Evolutionary conservation across 2,329 filamentous ascomycete species (phyloP).

Genomic region (Amphichorda felina): DNA sequence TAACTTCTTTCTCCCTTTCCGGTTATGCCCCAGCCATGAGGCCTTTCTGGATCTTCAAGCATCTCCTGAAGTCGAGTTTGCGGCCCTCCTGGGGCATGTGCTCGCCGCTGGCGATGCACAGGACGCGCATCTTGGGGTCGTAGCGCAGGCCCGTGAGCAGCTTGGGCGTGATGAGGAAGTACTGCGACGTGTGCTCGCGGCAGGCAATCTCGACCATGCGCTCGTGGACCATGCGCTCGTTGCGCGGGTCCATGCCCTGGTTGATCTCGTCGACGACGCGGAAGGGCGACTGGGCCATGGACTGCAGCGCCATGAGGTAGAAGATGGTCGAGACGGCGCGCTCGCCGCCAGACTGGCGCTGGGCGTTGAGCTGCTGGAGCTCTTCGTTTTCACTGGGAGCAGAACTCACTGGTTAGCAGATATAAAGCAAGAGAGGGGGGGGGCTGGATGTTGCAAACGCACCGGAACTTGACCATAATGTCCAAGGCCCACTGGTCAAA

Average conservation of each 20-base stretch:
- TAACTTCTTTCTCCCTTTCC: no score
- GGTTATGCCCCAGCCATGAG: constrained; percentile 15
- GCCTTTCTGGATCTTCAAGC: constrained; percentile 29
- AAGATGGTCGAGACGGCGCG: constrained; percentile 95
- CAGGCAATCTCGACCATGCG: constrained; percentile 98
- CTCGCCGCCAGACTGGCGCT: constrained; percentile 93
- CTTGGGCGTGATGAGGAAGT: constrained; percentile 97
- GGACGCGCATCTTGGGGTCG: constrained; percentile 80
- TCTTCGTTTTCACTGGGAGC: constrained; percentile 70
- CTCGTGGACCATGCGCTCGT: constrained; percentile 95
- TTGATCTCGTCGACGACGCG: constrained; percentile 99
- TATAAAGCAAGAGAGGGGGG: no score
- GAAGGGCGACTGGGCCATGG: constrained; percentile 87
- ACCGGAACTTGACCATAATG: constrained; percentile 92
- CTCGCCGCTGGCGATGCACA: constrained; percentile 89
- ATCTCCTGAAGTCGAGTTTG: constrained; percentile 35
- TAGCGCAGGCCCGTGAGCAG: constrained; percentile 77
- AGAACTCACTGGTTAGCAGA: no score
- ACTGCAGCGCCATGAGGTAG: constrained; percentile 96
- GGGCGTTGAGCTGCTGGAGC: constrained; percentile 75
- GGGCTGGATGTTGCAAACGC: no score
- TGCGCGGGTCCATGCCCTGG: constrained; percentile 97
- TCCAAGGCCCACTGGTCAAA: constrained; percentile 92
- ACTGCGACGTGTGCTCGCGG: constrained; percentile 65
- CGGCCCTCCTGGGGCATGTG: constrained; percentile 44